Evolutionary conservation across 495 filamentous ascomycete genomes (phyloP).

Genomic region (Hypomontagnella submonticulosa): DNA sequence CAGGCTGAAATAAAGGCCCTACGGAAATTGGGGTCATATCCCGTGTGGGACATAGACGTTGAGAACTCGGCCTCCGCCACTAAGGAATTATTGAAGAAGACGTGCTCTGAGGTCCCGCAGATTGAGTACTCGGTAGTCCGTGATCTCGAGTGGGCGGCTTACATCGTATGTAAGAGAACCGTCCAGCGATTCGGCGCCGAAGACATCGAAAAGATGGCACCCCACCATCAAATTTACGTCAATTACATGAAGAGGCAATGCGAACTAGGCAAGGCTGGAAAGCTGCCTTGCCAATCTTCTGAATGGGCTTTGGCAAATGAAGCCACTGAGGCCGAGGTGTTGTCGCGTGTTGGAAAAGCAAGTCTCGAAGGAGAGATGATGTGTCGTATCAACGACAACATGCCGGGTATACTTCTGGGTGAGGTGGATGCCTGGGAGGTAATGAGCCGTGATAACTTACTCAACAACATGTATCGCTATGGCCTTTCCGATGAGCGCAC

Average conservation of each 20-base stretch:
- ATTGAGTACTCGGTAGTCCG: constrained; percentile 39
- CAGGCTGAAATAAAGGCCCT: constrained; percentile 34
- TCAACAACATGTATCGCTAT: constrained; percentile 55
- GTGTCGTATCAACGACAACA: constrained; percentile 48
- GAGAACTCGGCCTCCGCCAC: constrained; percentile 40
- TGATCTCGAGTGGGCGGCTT: constrained; percentile 43
- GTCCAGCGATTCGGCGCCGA: constrained; percentile 32
- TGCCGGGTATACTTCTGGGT: constrained; percentile 52
- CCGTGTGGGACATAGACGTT: constrained; percentile 42
- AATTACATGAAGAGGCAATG: constrained; percentile 44
- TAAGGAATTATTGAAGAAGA: constrained; percentile 25
- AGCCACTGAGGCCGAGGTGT: constrained; percentile 35
- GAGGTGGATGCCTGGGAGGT: constrained; percentile 56
- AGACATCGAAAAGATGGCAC: constrained; percentile 37
- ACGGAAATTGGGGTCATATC: constrained; percentile 37
- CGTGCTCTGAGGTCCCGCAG: constrained; percentile 30
- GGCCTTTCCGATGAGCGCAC: constrained; percentile 49
- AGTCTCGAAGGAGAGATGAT: constrained; percentile 46
- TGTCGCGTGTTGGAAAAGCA: constrained; percentile 37
- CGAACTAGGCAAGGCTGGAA: constrained; percentile 34
- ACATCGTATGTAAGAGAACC: constrained; percentile 44
- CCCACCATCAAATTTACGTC: constrained; percentile 37
- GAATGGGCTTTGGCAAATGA: constrained; percentile 36
- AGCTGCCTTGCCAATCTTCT: constrained; percentile 40
- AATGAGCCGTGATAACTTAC: constrained; percentile 55